Evolutionary conservation across 1,284 basidiomycete species (phyloP).

Genomic region (Moesziomyces globuligerus): DNA sequence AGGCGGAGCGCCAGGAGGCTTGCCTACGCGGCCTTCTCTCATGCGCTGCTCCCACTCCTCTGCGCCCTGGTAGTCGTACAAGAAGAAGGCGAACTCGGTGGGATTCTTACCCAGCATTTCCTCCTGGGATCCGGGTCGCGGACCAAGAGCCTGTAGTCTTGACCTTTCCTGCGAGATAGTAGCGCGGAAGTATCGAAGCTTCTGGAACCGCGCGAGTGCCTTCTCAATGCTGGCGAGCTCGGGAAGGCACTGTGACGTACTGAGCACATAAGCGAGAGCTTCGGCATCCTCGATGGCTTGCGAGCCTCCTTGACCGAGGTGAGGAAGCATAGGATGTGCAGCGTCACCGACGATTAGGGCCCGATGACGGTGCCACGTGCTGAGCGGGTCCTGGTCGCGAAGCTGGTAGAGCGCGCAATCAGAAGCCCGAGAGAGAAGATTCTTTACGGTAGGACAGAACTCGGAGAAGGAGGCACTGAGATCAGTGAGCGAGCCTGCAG

Average conservation of each 20-base stretch:
- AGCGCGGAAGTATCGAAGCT: constrained; percentile 54
- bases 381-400: constrained; percentile 61
- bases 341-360: constrained; percentile 66
- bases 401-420: constrained; percentile 64
- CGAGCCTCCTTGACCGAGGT: constrained; percentile 33
- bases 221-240: constrained; percentile 16
- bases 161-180: constrained; percentile 56
- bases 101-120: constrained; percentile 39
- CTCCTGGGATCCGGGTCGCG: constrained; percentile 12
- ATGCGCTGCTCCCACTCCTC: constrained; percentile 52
- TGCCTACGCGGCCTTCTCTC: constrained; percentile 73
- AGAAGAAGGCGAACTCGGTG: constrained; percentile 47
- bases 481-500: constrained; percentile 40
- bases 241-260: not conserved
- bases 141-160: constrained; percentile 44
- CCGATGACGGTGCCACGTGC: constrained; percentile 54
- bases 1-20: not conserved
- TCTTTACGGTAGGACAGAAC: constrained; percentile 57
- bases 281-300: constrained; percentile 40
- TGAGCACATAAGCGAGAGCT: constrained; percentile 26
- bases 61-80: constrained; percentile 58
- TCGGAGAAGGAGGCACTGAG: constrained; percentile 53
- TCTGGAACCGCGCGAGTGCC: constrained; percentile 44
- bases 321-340: constrained; percentile 56
- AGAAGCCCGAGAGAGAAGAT: constrained; percentile 72